A percentile compares a stretch with the other conserved stretches of the same genome.
Conservation (phyloP, 2,329 filamentous ascomycete genomes). For the Alternaria conjuncta region DNA sequence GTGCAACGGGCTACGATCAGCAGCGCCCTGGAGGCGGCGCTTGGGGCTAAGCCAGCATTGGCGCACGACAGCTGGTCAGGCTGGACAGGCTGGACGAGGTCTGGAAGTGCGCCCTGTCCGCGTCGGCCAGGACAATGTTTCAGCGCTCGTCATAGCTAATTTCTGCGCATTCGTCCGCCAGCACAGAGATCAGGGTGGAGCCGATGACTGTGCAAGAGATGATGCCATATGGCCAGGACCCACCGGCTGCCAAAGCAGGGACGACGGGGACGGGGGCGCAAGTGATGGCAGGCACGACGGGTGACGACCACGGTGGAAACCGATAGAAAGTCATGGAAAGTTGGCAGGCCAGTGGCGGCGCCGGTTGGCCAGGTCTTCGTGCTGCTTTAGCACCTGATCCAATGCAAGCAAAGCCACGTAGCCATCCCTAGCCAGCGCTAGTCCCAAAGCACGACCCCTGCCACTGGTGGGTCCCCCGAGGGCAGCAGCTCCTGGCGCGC, state of each 20-base stretch:
- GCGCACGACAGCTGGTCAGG: constrained; percentile 27
- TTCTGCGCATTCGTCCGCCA: neutral
- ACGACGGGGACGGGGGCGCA: constrained; percentile 2
- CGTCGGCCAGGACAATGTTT: constrained; percentile 27
- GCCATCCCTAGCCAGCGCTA: neutral
- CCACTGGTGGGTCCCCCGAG: constrained; percentile 11
- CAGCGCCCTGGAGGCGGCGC: constrained; percentile 17
- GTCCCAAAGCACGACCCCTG: constrained; percentile 8
- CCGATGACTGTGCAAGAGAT: neutral
- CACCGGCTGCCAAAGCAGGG: neutral
- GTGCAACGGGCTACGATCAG: constrained; percentile 17
- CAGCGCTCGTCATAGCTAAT: constrained; percentile 16
- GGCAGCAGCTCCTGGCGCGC: constrained; percentile 11
- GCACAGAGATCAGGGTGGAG: neutral
- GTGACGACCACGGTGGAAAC: constrained; percentile 12
- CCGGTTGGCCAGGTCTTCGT: constrained; percentile 12
- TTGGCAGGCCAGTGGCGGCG: constrained; percentile 19
- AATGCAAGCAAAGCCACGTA: constrained; percentile 21
- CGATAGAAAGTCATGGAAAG: constrained; percentile 18
- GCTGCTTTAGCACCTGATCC: constrained; percentile 19
- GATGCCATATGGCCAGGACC: neutral
- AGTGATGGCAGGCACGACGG: neutral
- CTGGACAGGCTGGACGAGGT: constrained; percentile 1
- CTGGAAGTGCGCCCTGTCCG: constrained; percentile 8
- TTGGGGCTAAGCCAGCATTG: constrained; percentile 23